phyloP scores from a whole-genome alignment of 257 asterid genomes.

The Dorcoceras hygrometricum region DNA sequence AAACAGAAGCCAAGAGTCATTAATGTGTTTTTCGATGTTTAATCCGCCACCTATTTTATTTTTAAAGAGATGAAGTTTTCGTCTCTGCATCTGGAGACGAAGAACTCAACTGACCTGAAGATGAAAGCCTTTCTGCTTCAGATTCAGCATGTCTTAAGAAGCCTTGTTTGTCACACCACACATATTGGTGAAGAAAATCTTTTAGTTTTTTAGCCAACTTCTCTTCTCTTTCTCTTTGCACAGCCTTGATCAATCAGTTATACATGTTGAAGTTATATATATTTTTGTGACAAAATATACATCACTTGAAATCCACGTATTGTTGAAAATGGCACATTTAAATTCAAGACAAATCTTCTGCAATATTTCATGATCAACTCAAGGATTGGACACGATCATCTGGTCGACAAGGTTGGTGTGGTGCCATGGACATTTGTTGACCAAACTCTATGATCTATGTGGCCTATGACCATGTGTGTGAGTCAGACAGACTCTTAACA shows the following conservation, averaged over 20 bases:
- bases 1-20: neutral
- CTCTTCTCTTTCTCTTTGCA: slow-evolving; percentile 90
- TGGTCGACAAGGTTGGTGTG: too few relatives aligned
- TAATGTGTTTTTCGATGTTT: too few relatives aligned
- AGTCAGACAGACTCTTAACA: too few relatives aligned
- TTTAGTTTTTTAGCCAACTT: slow-evolving; percentile 68
- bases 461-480: too few relatives aligned
- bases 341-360: too few relatives aligned
- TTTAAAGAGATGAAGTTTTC: neutral
- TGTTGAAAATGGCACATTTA: too few relatives aligned
- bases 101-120: slow-evolving; percentile 43
- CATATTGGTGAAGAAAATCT: slow-evolving; percentile 57
- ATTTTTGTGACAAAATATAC: too few relatives aligned
- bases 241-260: slow-evolving; percentile 44
- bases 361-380: neutral
- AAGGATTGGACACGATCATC: neutral
- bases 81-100: neutral
- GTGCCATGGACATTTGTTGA: too few relatives aligned
- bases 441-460: too few relatives aligned
- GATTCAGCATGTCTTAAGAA: slow-evolving; percentile 67
- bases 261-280: neutral
- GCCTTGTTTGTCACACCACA: slow-evolving; percentile 73
- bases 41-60: neutral
- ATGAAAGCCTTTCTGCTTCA: slow-evolving; percentile 78
- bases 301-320: too few relatives aligned